phyloP scores from a whole-genome alignment of 345 rosid species.

The Citrus trifoliata region DNA sequence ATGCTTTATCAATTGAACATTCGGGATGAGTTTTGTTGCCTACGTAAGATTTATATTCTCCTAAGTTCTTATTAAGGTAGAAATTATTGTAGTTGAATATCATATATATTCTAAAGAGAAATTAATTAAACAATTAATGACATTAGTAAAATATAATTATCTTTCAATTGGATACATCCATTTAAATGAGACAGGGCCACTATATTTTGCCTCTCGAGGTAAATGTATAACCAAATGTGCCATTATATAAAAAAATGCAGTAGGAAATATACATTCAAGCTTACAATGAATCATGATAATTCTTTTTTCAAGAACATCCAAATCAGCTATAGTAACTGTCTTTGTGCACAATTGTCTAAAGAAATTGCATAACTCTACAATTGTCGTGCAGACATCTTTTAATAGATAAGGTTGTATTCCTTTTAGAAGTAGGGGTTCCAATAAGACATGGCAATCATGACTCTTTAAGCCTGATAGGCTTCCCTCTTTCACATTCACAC shows the following conservation, averaged over 20 bases:
- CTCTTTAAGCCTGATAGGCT: too few species aligned
- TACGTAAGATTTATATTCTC: neutral
- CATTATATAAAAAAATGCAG: too few species aligned
- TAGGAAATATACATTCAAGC: neutral
- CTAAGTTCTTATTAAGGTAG: neutral
- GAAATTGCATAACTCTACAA: neutral
- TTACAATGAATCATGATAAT: neutral
- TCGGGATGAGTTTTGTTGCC: too few species aligned
- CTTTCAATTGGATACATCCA: neutral
- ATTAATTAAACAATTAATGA: too few species aligned
- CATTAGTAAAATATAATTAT: too few species aligned
- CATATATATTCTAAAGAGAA: too few species aligned
- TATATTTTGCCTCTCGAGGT: too few species aligned
- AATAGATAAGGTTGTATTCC: neutral
- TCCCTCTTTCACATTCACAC: too few species aligned
- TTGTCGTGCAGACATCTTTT: neutral
- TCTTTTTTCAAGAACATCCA: neutral
- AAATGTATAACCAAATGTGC: too few species aligned
- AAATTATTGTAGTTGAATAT: too few species aligned
- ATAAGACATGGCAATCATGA: neutral
- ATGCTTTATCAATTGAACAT: neutral
- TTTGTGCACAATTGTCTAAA: neutral
- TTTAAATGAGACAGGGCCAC: neutral
- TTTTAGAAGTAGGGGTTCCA: neutral
- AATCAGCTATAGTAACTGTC: too few species aligned